phyloP scores from a whole-genome alignment of 352 stramenopile genomes.

The Globisporangium polare region DNA sequence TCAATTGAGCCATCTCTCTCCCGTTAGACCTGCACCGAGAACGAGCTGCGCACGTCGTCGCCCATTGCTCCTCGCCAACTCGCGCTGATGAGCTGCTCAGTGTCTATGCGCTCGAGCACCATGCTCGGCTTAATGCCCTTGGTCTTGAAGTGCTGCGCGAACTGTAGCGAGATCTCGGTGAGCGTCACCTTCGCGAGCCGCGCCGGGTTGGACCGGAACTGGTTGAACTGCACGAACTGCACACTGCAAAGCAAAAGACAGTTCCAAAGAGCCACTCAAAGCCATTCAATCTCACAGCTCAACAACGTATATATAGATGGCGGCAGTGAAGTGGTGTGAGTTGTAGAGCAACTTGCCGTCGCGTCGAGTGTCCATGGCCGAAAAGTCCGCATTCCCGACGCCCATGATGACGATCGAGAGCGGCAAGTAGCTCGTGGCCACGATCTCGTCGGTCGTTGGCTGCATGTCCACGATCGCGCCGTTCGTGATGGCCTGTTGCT shows the following conservation, averaged over 20 bases:
- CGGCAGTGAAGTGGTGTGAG: constrained; percentile 31
- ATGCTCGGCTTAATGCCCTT: constrained; percentile 50
- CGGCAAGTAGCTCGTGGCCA: constrained; percentile 57
- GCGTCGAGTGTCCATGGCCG: constrained; percentile 57
- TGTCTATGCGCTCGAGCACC: constrained; percentile 52
- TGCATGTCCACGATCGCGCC: constrained; percentile 80
- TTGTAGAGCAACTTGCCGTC: constrained; percentile 58
- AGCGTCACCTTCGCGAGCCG: constrained; percentile 67
- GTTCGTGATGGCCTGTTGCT: constrained; percentile 52
- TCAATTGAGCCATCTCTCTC: background rate
- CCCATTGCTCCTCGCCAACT: background rate
- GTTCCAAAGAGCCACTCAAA: background rate
- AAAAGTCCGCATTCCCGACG: constrained; percentile 73
- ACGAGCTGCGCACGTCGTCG: background rate
- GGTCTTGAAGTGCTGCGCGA: constrained; percentile 58
- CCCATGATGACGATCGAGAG: constrained; percentile 82
- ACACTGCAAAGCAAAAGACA: constrained; percentile 33
- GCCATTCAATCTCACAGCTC: background rate
- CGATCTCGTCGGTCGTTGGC: constrained; percentile 63
- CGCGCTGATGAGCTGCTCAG: constrained; percentile 23
- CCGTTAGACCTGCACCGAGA: constrained; percentile 10
- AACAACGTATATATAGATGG: constrained; percentile 53
- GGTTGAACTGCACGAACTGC: constrained; percentile 75
- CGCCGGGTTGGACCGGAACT: constrained; percentile 54
- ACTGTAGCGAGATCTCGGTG: constrained; percentile 59